Base-by-base conservation (phyloP, 305 asterid genomes). In the Nicotiana rustica region DNA sequence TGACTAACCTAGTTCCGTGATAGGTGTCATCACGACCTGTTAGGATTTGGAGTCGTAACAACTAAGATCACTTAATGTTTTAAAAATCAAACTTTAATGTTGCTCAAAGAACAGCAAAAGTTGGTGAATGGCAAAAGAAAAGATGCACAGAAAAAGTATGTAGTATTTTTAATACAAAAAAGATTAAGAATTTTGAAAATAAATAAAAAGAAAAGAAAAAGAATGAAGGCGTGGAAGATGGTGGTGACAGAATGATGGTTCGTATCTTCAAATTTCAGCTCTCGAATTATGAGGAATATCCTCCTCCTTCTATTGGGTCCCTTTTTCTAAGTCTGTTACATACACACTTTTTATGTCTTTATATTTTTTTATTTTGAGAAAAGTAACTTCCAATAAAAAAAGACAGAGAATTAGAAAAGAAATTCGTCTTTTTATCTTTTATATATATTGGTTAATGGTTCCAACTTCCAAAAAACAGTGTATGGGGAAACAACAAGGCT, bases 251-350 rank as follows among this genome's bases (percentile, higher is more conserved):
- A 64, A 85, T 85, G 83, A 85, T 85, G 3, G 29, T 49, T 21
- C 49, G 81, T 61, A 69, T 85, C 85, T 61, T 36, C 9, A 78
- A 52, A 85, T 78, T 82, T 85, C 87, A 68, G 82, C 77, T 81
- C 55, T 81, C 77, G 8, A 81, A 85, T 67, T 78, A 77, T 80
- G 82, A 81, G 75, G 81, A 36, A 57, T 78, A 77, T 49, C 47
- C 61, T 75, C 47, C 25, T 52, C 64, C 79, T 21, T 13, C 79
- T 12, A 49, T 49, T 75, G 64, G 64, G 79, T 52, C 79, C 79
- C 44, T 49, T 19, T 52, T 52, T 13, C 57, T 41, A 65, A 29
- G 57, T 41, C 36, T 17, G 12, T 29, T 31, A 10, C 38, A 6
- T 38, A 38, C 47, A 9, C 5, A 41, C 47, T 52, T 9, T 52